Evolutionary conservation across 805 yeast genomes (phyloP).

Genomic region (Kodamaea kaohsiungensis): DNA sequence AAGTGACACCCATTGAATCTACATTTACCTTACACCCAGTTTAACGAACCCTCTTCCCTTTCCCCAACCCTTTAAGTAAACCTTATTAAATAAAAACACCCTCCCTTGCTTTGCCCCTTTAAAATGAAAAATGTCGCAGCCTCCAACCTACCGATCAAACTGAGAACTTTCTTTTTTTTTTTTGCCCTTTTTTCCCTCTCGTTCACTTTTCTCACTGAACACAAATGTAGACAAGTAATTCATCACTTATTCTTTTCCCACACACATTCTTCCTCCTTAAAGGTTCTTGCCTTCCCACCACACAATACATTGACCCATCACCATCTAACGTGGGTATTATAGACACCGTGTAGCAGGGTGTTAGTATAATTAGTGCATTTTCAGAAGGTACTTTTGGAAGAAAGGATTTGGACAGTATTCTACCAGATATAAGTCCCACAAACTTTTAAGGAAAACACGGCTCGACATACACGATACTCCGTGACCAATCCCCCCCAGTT

Average conservation of each 20-base stretch:
- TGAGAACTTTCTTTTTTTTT: constrained; percentile 2
- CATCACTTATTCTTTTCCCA: constrained; percentile 3
- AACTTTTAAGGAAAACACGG: not conserved
- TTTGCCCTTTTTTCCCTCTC: constrained; percentile 1
- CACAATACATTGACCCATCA: not conserved
- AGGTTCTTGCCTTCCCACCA: constrained; percentile 3
- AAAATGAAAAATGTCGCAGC: not conserved
- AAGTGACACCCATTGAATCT: too few species aligned
- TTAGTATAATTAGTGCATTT: not conserved
- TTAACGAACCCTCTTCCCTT: not conserved
- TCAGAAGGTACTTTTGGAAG: not conserved
- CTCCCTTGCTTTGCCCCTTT: not conserved
- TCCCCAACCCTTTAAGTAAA: not conserved
- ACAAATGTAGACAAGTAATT: constrained; percentile 3
- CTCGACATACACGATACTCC: not conserved
- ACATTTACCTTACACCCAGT: too few species aligned
- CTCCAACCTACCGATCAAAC: not conserved
- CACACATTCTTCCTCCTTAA: constrained; percentile 1
- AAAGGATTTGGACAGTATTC: not conserved
- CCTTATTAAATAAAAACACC: not conserved
- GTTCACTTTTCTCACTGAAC: constrained; percentile 4
- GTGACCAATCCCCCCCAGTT: not conserved
- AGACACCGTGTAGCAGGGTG: constrained; percentile 5
- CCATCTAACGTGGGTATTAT: not conserved
- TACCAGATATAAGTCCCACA: not conserved